Conservation (phyloP, 176 grass and related monocot species). For the Thalia dealbata region DNA sequence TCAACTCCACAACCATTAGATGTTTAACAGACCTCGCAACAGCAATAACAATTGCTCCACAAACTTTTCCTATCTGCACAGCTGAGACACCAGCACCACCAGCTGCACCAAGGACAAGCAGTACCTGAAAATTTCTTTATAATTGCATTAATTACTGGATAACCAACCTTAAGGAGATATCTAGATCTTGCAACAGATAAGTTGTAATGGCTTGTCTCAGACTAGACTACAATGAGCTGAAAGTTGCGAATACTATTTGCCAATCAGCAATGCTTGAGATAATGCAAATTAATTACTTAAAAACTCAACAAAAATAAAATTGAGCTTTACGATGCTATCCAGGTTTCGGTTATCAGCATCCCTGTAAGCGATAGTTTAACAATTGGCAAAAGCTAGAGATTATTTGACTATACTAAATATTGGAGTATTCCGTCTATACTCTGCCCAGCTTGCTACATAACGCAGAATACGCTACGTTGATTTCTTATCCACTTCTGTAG, state of each 20-base stretch:
- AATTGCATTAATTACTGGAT: neutral
- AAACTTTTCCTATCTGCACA: conserved; percentile 97
- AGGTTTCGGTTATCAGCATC: neutral
- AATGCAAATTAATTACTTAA: neutral
- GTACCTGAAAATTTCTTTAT: conserved; percentile 46
- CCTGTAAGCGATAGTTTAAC: neutral
- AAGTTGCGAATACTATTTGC: neutral
- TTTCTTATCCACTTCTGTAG: neutral
- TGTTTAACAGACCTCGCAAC: conserved; percentile 53
- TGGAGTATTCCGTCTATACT: neutral
- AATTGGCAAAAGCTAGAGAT: neutral
- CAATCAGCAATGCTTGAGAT: neutral
- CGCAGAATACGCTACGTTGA: neutral
- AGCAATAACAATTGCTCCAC: conserved; percentile 76
- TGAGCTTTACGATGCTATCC: neutral
- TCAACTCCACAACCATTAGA: neutral
- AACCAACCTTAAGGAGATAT: neutral
- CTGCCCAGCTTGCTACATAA: neutral
- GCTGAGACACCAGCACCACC: conserved; percentile 84
- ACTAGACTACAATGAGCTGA: neutral
- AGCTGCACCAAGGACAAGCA: conserved; percentile 95
- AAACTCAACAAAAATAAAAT: neutral
- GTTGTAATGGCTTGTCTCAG: neutral
- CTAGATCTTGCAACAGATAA: neutral
- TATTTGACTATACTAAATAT: neutral